Conservation (phyloP, 192 early-diverging fungal species). For the Dissophora ornata region DNA sequence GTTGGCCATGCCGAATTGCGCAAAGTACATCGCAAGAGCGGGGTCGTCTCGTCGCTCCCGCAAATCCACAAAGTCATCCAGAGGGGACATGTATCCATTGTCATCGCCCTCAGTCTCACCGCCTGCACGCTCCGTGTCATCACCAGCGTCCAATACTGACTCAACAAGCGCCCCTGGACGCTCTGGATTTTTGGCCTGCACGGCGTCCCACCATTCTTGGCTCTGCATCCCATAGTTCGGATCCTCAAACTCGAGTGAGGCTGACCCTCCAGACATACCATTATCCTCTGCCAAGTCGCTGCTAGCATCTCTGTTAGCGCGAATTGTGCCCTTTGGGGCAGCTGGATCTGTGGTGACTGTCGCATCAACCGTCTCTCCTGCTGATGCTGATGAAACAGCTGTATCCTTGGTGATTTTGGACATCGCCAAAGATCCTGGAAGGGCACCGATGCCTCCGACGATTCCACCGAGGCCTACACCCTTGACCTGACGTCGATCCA, state of each 20-base stretch:
- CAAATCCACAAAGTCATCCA: slow-evolving; percentile 43
- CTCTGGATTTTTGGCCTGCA: background rate
- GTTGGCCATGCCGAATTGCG: slow-evolving; percentile 30
- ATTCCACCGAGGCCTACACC: slow-evolving; percentile 45
- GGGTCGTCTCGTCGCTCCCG: slow-evolving; percentile 38
- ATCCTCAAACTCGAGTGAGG: slow-evolving; percentile 24
- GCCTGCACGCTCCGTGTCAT: background rate
- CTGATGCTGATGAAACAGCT: background rate
- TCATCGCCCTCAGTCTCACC: background rate
- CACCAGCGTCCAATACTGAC: background rate
- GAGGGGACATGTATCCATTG: slow-evolving; percentile 16
- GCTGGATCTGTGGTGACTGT: too few relatives aligned
- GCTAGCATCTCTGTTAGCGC: too few relatives aligned
- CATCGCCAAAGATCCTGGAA: slow-evolving; percentile 25
- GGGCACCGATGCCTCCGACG: slow-evolving; percentile 44
- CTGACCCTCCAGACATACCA: background rate
- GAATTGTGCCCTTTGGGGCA: too few relatives aligned
- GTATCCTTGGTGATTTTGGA: slow-evolving; percentile 24
- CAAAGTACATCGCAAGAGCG: slow-evolving; percentile 46
- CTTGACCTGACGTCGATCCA: slow-evolving; percentile 43
- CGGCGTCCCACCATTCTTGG: slow-evolving; percentile 39
- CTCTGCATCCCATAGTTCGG: slow-evolving; percentile 34
- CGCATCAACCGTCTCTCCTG: background rate
- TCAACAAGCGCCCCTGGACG: background rate
- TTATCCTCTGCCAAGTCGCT: background rate